phyloP scores from a whole-genome alignment of 2,329 filamentous ascomycete species.

The Lachnellula arida region DNA sequence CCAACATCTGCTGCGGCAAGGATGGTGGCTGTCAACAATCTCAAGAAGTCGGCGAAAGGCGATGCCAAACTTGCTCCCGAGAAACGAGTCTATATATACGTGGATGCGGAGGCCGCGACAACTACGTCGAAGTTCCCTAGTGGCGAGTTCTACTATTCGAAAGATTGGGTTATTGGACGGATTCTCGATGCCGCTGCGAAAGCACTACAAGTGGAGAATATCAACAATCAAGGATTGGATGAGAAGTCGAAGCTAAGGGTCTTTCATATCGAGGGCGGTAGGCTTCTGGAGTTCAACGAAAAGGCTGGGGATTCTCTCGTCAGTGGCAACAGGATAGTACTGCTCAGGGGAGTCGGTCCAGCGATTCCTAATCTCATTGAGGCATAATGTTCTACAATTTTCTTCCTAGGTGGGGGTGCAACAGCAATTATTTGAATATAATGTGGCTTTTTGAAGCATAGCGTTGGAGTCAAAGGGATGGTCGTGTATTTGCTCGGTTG shows the following conservation, averaged over 20 bases:
- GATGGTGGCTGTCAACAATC: constrained; percentile 63
- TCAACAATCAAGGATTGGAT: constrained; percentile 72
- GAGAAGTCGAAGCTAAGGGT: constrained; percentile 79
- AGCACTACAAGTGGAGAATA: constrained; percentile 72
- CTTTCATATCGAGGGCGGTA: constrained; percentile 88
- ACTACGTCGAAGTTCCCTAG: constrained; percentile 78
- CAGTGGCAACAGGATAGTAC: constrained; percentile 84
- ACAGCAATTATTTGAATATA: neutral
- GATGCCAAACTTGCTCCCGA: constrained; percentile 75
- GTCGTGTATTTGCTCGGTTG: too few species aligned
- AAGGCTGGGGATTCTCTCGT: constrained; percentile 70
- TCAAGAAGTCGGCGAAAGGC: constrained; percentile 88
- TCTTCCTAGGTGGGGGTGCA: neutral
- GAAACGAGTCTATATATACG: constrained; percentile 84
- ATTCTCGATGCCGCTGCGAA: constrained; percentile 75
- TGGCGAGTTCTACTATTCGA: constrained; percentile 74
- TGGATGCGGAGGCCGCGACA: constrained; percentile 86
- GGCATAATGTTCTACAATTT: neutral
- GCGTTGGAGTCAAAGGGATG: constrained; percentile 5
- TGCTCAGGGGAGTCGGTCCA: constrained; percentile 81
- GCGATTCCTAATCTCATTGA: constrained; percentile 67
- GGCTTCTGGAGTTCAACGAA: constrained; percentile 81
- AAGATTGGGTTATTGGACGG: constrained; percentile 85
- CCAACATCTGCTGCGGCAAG: constrained; percentile 59
- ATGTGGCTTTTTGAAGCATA: neutral